Conservation (phyloP, 2,329 filamentous ascomycete species). For the Pseudopithomyces chartarum region DNA sequence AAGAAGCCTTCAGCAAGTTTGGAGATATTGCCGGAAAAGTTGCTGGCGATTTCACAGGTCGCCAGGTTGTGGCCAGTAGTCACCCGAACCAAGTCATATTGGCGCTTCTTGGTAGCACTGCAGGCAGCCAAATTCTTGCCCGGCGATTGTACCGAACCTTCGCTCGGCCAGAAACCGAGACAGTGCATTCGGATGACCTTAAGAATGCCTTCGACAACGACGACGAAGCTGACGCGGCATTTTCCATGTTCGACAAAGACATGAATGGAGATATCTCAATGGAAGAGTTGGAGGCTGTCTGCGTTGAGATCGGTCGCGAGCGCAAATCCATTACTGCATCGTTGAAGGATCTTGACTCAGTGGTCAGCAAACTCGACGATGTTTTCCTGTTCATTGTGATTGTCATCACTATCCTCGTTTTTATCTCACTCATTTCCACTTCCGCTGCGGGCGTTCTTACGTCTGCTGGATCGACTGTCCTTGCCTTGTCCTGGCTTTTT, state of each 20-base stretch:
- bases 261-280: constrained; percentile 96
- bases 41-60: constrained; percentile 89
- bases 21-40: constrained; percentile 84
- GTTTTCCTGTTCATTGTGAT: constrained; percentile 87
- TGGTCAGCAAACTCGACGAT: constrained; percentile 86
- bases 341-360: constrained; percentile 91
- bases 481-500: constrained; percentile 91
- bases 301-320: constrained; percentile 91
- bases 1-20: constrained; percentile 76
- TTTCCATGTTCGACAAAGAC: constrained; percentile 93
- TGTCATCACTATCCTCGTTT: constrained; percentile 80
- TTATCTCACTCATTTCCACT: constrained; percentile 86
- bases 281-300: constrained; percentile 90
- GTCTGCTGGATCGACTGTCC: constrained; percentile 82
- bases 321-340: constrained; percentile 95
- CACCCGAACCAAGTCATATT: constrained; percentile 86
- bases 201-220: constrained; percentile 77
- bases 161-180: constrained; percentile 73
- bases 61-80: constrained; percentile 67
- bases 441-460: constrained; percentile 91
- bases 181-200: constrained; percentile 78
- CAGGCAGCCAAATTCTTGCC: constrained; percentile 80
- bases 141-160: constrained; percentile 88
- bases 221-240: constrained; percentile 88
- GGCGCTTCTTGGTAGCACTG: constrained; percentile 73